Base-by-base conservation (phyloP, 352 stramenopile genomes). In the Discostella stelligera region DNA sequence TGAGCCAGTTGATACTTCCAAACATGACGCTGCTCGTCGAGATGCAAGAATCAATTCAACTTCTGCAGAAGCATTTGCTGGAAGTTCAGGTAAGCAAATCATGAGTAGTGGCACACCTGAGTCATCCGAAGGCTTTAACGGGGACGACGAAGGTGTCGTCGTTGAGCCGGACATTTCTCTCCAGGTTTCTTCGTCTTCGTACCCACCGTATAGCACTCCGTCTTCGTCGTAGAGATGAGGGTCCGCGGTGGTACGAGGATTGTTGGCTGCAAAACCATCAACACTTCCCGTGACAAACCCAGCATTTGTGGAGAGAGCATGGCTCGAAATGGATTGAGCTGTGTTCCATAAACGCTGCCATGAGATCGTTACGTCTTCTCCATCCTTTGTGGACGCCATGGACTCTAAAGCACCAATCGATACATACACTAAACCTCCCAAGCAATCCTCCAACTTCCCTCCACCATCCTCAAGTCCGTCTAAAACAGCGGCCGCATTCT, bases 181-280 rank as follows among this genome's bases (percentile, higher is more conserved):
- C 79, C 71, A 87, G 11, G 85, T 91, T 63, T 83, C 88, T 79
- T 92, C 82, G 39, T 93, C 88, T 77, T 93, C 85, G 59, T 91
- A 93, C n/a, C 85, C 88, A 53, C 84, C 84, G 53, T 83, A 91
- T 0, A 82, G 67, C n/a, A 75, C 37, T 60, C 77, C 79, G 53
- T 82, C 65, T 66, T 83, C 79, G 25, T 83, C 75, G 25, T 83
- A 78, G 11, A 83, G 64, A 66, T 44, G 70, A 48, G 68, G 66
- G 64, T 80, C 79, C 52, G 70, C 37, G 37, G 37, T 44, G 37
- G 37, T 44, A 41, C 65, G 18, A 62, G 44, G 44, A 44, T 64
- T 32, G 20, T 20, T n/a, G 20, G 44, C n/a, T 48, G 48, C 56
- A 23, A 62, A 27, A 21, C 74, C 79, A 69, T 86, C 79, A 25